Conservation (phyloP, 2,329 filamentous ascomycete genomes). For the Fusarium miscanthi region DNA sequence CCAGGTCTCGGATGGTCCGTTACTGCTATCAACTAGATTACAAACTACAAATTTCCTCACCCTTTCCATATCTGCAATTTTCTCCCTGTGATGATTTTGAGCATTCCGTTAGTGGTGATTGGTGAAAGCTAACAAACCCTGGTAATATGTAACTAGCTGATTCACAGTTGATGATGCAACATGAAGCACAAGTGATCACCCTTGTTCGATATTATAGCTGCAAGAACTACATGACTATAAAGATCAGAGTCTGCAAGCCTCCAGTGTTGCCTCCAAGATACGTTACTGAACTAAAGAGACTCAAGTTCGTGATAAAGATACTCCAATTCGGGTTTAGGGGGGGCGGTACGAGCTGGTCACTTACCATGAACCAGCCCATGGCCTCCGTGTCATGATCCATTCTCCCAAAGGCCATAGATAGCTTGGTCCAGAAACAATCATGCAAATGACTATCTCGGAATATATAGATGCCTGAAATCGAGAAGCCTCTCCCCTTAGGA, state of each 20-base stretch:
- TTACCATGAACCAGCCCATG: background rate
- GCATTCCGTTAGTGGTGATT: background rate
- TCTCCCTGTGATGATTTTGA: background rate
- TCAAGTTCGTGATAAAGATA: background rate
- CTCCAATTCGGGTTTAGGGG: too few species aligned
- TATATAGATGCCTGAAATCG: background rate
- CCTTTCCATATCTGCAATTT: background rate
- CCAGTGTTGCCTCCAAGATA: background rate
- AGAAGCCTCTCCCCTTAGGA: background rate
- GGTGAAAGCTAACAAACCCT: background rate
- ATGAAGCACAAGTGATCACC: background rate
- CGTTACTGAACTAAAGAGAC: background rate
- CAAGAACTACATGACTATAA: background rate
- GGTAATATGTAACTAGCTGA: background rate
- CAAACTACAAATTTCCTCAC: background rate
- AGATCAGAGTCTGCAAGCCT: background rate
- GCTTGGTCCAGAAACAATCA: background rate
- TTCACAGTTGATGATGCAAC: background rate
- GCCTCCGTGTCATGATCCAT: background rate
- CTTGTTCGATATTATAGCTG: background rate
- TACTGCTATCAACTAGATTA: slow-evolving; percentile 16
- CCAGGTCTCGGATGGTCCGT: background rate
- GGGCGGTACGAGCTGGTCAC: background rate
- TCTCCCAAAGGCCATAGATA: background rate
- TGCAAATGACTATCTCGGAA: background rate